Conservation (phyloP, 1,284 basidiomycete species). For the Rhizoctonia solani region DNA sequence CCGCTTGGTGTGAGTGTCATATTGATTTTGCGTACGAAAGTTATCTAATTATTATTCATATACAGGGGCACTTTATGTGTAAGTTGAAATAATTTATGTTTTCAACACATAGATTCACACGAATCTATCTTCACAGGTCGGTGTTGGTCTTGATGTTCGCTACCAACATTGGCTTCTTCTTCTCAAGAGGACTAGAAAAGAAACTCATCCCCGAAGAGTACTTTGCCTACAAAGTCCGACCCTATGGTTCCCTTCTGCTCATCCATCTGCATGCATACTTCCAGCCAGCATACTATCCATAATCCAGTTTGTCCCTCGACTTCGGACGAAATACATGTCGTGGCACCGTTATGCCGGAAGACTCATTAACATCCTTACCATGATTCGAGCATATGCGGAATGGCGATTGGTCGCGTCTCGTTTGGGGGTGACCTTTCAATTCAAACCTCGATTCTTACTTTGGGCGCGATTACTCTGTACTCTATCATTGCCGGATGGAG, state of each 20-base stretch:
- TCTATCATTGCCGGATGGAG: background rate
- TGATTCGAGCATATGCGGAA: conserved; percentile 9
- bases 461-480: conserved; percentile 5
- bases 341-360: conserved; percentile 12
- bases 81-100: background rate
- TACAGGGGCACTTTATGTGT: background rate
- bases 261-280: conserved; percentile 20
- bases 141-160: background rate
- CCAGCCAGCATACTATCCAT: conserved; percentile 1
- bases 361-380: background rate
- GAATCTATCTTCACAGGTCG: background rate
- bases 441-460: background rate
- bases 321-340: background rate
- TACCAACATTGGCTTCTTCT: background rate
- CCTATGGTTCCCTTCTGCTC: conserved; percentile 4
- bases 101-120: background rate
- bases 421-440: conserved; percentile 18
- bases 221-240: background rate
- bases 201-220: conserved; percentile 1
- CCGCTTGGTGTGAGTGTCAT: too few relatives aligned
- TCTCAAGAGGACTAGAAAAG: background rate
- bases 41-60: too few relatives aligned
- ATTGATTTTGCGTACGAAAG: too few relatives aligned
- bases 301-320: conserved; percentile 18
- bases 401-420: background rate